Evolutionary conservation across 1,139 yeast species (phyloP).

Genomic region (Yarrowia galli): DNA sequence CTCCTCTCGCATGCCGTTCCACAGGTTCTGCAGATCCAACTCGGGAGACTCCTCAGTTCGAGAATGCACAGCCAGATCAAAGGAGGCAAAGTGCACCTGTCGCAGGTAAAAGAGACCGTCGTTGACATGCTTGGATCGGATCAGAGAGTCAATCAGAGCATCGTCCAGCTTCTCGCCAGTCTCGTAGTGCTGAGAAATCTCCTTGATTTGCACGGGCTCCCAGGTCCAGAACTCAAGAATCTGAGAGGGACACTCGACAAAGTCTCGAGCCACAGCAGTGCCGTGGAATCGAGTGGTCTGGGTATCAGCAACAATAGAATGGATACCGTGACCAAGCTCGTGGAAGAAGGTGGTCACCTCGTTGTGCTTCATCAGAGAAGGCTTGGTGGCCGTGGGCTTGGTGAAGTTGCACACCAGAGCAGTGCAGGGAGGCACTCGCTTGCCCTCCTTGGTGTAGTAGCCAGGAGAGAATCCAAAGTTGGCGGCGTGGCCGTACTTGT

Average conservation of each 20-base stretch:
- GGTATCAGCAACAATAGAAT: conserved; percentile 73
- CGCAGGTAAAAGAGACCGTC: conserved; percentile 74
- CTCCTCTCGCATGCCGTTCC: conserved; percentile 72
- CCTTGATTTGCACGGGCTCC: conserved; percentile 66
- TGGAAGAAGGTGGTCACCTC: conserved; percentile 89
- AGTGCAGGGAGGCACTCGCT: conserved; percentile 70
- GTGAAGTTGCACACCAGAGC: conserved; percentile 87
- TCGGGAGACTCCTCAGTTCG: conserved; percentile 51
- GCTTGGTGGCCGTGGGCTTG: conserved; percentile 72
- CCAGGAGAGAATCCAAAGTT: conserved; percentile 75
- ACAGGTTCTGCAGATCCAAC: conserved; percentile 60
- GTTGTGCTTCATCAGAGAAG: conserved; percentile 75
- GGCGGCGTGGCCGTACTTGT: conserved; percentile 89
- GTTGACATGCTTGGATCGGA: conserved; percentile 75
- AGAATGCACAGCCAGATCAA: conserved; percentile 76
- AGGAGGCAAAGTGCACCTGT: conserved; percentile 77
- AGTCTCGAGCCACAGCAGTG: conserved; percentile 78
- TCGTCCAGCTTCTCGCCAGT: conserved; percentile 66
- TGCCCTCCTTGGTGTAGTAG: conserved; percentile 57
- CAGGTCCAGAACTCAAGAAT: conserved; percentile 91
- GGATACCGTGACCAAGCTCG: conserved; percentile 90
- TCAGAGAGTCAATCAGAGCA: conserved; percentile 64
- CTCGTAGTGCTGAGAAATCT: conserved; percentile 68
- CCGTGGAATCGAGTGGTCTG: conserved; percentile 74
- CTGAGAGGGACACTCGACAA: conserved; percentile 90